Percentiles rank a stretch among this genome's conserved stretches.
Evolutionary conservation across 768 basidiomycete species (phyloP).

Genomic region (Cubamyces sp.): DNA sequence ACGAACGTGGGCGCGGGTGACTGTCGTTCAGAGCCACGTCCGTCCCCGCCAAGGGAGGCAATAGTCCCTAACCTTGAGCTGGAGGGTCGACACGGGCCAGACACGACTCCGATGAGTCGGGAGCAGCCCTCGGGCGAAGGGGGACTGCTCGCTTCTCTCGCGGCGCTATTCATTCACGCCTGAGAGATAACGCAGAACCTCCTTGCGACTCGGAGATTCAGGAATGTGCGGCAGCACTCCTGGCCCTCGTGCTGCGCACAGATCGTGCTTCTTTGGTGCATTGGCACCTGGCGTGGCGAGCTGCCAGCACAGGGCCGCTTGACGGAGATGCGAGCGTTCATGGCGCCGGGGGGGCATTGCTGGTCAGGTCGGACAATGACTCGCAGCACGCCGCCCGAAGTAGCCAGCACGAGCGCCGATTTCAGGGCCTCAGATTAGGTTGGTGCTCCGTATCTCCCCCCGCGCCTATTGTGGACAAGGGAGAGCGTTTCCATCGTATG

Average conservation of each 20-base stretch:
- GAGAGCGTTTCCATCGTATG: constrained; percentile 2
- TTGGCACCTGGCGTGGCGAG: neutral
- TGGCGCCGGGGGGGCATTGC: constrained; percentile 4
- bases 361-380: neutral
- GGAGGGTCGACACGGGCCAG: neutral
- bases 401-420: neutral
- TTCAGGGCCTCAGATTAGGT: constrained; percentile 21
- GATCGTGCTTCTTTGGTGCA: neutral
- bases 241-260: neutral
- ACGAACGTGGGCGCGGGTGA: neutral
- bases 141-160: constrained; percentile 3
- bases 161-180: neutral
- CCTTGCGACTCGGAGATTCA: constrained; percentile 9
- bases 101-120: constrained; percentile 14
- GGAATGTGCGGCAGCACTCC: constrained; percentile 2
- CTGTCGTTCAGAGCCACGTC: neutral
- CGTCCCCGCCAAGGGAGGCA: neutral
- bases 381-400: neutral
- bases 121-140: constrained; percentile 8
- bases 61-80: neutral
- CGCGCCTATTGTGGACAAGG: constrained; percentile 10
- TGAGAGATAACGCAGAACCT: constrained; percentile 10
- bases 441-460: constrained; percentile 17
- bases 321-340: neutral
- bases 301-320: neutral